These are phyloP conservation scores for Exidia glandulosa DNA, from an alignment of 768 basidiomycete species.

Conservation along the genomic window DNA sequence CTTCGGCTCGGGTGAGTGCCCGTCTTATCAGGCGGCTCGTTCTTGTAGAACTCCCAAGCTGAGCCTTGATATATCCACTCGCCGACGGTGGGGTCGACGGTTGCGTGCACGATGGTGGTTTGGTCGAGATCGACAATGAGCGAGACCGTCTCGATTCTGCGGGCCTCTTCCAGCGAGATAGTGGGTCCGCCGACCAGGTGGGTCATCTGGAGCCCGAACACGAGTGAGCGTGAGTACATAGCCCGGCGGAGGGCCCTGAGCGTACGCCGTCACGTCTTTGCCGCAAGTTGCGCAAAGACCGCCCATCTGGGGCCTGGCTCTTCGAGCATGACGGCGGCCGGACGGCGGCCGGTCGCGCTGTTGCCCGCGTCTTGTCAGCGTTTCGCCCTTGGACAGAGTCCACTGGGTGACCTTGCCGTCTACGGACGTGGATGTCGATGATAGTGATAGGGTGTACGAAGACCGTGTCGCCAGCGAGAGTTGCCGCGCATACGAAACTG, in stretches of 20 bases:
- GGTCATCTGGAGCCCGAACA: constrained; percentile 88
- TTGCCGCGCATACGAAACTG: too few species aligned
- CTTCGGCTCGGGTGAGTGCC: constrained; percentile 42
- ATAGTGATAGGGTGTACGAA: constrained; percentile 82
- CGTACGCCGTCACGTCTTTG: constrained; percentile 87
- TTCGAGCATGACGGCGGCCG: constrained; percentile 54
- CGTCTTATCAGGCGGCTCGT: background rate
- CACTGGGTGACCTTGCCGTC: constrained; percentile 69
- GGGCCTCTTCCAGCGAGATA: constrained; percentile 86
- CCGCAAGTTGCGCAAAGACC: constrained; percentile 92
- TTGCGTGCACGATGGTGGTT: constrained; percentile 97
- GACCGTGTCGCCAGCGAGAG: too few species aligned
- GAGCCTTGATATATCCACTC: constrained; percentile 90
- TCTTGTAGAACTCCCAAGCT: constrained; percentile 59
- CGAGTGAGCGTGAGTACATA: constrained; percentile 18
- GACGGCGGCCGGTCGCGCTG: constrained; percentile 46
- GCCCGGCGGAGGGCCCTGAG: constrained; percentile 5
- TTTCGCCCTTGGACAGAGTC: constrained; percentile 56
- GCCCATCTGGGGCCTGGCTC: constrained; percentile 88
- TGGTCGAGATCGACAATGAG: constrained; percentile 98
- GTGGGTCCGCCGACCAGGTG: constrained; percentile 87
- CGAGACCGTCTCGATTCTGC: constrained; percentile 77
- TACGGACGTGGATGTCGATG: constrained; percentile 60
- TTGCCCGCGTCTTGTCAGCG: constrained; percentile 49
- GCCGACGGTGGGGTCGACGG: constrained; percentile 95